Evolutionary conservation across 805 yeast species (phyloP), one percentile per base, ranked within the genome.

Genomic region (Candida maesae): DNA sequence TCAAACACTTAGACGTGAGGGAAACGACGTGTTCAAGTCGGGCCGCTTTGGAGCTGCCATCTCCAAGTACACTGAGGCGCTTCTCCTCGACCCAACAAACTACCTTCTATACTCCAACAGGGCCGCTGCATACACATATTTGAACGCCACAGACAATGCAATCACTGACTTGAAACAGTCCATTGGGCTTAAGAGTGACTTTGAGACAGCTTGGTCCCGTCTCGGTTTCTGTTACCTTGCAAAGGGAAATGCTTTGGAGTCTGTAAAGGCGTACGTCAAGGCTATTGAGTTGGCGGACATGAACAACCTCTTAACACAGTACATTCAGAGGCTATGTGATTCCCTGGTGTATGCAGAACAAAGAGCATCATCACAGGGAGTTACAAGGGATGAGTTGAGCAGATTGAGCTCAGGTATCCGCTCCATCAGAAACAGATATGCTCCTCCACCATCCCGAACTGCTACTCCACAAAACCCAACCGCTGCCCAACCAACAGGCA

Each of bases 121-220:
- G 41, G 71, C 71, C 3, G 71, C 73, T 2, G 63, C 66, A 10
- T 61, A 60, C 40, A 62, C 66, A 18, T 59, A 61, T 27, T 42
- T 66, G 36, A 66, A 64, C 20, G 46, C 61, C 12, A 55, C 55
- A 42, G 61, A 62, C 2, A 63, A 59, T 28, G 71, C 74, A 1
- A 60, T 63, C 23, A 47, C 43, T 6, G 75, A 70, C 46, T 46
- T 67, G 23, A 23, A 44, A 17, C 60, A 49, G 20, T 62, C 73
- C 5, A 42, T 61, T 6, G 52, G 52, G 11, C 32, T 66, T 1
- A 56, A 60, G 17, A 64, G 68, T 0, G 56, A 53, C 6, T 66
- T 60, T 45, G 59, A 68, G 23, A 65, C 69, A n/a, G 66, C 68
- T 13, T 58, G 65, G 51, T 58, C 68, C 17, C 55, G 73, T 38